Conservation (phyloP, 495 filamentous ascomycete genomes). For the Bombardia bombarda region DNA sequence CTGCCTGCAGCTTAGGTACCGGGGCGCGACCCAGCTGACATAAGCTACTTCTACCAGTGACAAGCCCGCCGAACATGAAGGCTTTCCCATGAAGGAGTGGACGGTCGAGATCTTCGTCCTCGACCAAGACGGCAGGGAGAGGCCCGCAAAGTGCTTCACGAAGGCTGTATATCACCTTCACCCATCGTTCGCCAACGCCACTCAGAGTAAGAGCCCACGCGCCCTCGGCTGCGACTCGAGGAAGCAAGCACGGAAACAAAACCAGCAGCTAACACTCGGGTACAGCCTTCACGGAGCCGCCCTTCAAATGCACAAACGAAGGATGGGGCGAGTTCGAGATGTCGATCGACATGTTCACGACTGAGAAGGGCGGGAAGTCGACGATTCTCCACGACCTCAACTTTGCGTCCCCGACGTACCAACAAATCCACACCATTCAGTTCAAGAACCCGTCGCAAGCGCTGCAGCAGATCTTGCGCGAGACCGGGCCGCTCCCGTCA, state of each 20-base stretch:
- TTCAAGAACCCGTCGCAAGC: constrained; percentile 91
- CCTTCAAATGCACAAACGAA: constrained; percentile 84
- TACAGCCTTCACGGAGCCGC: constrained; percentile 71
- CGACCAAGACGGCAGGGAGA: constrained; percentile 53
- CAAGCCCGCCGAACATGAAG: constrained; percentile 70
- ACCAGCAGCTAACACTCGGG: not conserved
- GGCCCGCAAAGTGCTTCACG: constrained; percentile 77
- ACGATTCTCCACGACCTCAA: constrained; percentile 83
- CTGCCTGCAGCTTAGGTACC: too few species aligned
- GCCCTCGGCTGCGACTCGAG: not conserved
- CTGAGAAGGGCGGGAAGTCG: constrained; percentile 79
- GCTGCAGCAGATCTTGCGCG: constrained; percentile 62
- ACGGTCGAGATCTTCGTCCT: constrained; percentile 56
- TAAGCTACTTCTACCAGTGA: constrained; percentile 32
- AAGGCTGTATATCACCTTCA: constrained; percentile 89
- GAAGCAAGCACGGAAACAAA: not conserved
- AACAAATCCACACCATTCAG: constrained; percentile 68
- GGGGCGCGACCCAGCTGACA: too few species aligned
- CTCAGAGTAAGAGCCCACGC: constrained; percentile 59
- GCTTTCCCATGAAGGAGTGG: constrained; percentile 83
- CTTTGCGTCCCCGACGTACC: constrained; percentile 74
- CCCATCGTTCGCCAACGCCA: constrained; percentile 78
- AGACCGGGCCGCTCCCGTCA: constrained; percentile 75
- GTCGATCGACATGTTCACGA: constrained; percentile 69
- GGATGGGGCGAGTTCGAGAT: constrained; percentile 99